Evolutionary conservation across 1,284 basidiomycete species (phyloP).

Genomic region (Peniophora sp.): DNA sequence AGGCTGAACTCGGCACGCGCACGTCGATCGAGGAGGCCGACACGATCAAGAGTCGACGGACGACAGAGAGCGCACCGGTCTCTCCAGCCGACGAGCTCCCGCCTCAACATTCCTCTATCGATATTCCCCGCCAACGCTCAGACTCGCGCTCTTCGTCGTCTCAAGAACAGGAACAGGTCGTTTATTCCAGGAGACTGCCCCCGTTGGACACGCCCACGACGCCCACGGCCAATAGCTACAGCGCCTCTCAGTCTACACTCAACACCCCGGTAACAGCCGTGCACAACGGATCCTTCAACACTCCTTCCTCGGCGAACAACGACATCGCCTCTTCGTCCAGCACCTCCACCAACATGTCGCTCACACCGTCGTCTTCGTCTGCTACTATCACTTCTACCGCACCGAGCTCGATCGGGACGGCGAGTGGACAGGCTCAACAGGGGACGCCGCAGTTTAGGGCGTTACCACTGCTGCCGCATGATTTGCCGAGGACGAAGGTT

Average conservation of each 20-base stretch:
- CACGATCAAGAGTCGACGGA: background rate
- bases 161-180: background rate
- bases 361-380: no score
- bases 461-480: conserved; percentile 58
- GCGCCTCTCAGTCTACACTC: conserved; percentile 5
- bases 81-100: conserved; percentile 26
- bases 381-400: no score
- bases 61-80: conserved; percentile 4
- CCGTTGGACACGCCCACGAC: conserved; percentile 12
- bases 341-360: no score
- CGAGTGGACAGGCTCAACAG: conserved; percentile 10
- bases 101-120: conserved; percentile 17
- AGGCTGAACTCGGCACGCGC: conserved; percentile 14
- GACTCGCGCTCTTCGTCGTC: background rate
- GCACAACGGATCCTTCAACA: conserved; percentile 5
- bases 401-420: background rate
- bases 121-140: conserved; percentile 3
- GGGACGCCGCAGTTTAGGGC: conserved; percentile 45
- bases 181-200: background rate
- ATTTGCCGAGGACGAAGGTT: conserved; percentile 59
- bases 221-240: conserved; percentile 11
- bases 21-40: conserved; percentile 12
- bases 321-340: no score
- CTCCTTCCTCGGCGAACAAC: conserved; percentile 3
- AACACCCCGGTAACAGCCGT: background rate